Evolutionary conservation across 257 asterid species (phyloP).

Genomic region (Primulina eburnea): DNA sequence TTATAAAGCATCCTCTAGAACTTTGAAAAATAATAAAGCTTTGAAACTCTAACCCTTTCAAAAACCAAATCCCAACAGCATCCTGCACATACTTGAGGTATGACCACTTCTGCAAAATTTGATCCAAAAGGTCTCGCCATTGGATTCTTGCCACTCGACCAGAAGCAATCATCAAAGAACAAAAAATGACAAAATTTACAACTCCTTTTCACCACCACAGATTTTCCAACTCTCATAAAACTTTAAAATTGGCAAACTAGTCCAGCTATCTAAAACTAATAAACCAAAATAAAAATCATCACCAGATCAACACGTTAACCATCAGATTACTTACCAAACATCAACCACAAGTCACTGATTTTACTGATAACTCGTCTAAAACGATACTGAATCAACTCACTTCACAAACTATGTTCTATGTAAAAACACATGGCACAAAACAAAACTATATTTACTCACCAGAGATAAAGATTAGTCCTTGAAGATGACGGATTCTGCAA

Average conservation of each 20-base stretch:
- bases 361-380: constrained; percentile 21
- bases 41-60: neutral
- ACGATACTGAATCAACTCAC: constrained; percentile 17
- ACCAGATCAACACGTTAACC: constrained; percentile 1
- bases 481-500: constrained; percentile 64
- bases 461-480: constrained; percentile 44
- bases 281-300: neutral
- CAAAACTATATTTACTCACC: constrained; percentile 32
- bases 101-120: constrained; percentile 12
- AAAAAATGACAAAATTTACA: constrained; percentile 18
- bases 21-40: neutral
- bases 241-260: neutral
- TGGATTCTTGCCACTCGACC: constrained; percentile 24
- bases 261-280: constrained; percentile 9
- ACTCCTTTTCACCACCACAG: constrained; percentile 29
- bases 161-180: constrained; percentile 17
- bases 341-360: constrained; percentile 12
- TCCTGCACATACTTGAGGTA: constrained; percentile 15
- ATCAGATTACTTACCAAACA: constrained; percentile 19
- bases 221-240: constrained; percentile 22
- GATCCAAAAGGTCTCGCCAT: neutral
- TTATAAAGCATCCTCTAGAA: neutral
- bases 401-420: neutral
- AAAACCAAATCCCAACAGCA: constrained; percentile 13
- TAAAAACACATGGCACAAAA: neutral